Conservation (phyloP, 768 basidiomycete genomes). For the Hortiboletus campestris region DNA sequence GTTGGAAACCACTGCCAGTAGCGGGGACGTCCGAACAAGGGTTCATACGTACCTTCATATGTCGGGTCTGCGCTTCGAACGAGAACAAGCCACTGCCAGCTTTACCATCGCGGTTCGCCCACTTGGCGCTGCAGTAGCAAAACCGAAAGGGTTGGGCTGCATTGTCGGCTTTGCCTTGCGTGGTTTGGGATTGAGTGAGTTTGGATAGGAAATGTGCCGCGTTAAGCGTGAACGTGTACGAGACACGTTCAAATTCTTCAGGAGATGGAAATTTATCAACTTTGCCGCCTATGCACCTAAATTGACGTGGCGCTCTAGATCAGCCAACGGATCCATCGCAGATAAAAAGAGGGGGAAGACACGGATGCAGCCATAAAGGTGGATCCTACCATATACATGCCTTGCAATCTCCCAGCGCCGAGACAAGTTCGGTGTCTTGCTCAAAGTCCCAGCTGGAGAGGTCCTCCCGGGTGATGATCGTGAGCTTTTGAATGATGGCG, state of each 20-base stretch:
- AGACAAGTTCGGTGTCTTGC: constrained; percentile 23
- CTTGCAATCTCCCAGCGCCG: constrained; percentile 20
- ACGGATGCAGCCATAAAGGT: not conserved
- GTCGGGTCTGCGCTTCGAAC: constrained; percentile 18
- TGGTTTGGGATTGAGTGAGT: constrained; percentile 7
- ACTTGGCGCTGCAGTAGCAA: constrained; percentile 28
- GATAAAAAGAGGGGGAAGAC: not conserved
- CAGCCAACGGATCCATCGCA: not conserved
- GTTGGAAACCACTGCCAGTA: not conserved
- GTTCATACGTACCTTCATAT: constrained; percentile 22
- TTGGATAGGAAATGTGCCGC: constrained; percentile 22
- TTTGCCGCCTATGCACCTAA: constrained; percentile 28
- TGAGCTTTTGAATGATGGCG: constrained; percentile 22
- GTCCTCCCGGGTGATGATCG: constrained; percentile 23
- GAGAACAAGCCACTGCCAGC: constrained; percentile 13
- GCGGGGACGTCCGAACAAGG: not conserved
- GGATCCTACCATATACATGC: constrained; percentile 25
- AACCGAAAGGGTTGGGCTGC: constrained; percentile 19
- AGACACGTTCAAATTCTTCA: constrained; percentile 27
- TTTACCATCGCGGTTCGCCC: constrained; percentile 17
- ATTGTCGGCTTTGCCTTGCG: not conserved
- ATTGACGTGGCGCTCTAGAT: not conserved
- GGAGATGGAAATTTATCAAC: constrained; percentile 20
- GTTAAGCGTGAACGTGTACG: constrained; percentile 25
- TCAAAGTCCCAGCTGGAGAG: constrained; percentile 28